Evolutionary conservation across 192 early-diverging fungal species (phyloP).

Genomic region (Coemansia sp.): DNA sequence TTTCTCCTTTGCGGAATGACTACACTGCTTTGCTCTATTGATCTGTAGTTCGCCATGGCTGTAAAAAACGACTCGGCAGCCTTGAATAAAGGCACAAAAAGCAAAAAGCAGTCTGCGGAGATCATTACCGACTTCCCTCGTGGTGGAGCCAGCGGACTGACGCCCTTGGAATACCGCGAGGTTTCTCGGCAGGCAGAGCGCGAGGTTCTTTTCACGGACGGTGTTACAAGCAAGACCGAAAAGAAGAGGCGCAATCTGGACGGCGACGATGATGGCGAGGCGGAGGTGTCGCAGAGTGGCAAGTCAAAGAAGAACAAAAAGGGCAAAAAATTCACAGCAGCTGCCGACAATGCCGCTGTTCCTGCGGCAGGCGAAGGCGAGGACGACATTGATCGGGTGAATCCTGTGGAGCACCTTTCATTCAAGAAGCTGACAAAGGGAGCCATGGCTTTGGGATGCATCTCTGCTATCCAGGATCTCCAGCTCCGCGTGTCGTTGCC

Average conservation of each 20-base stretch:
- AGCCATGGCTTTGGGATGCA: conserved; percentile 69
- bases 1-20: no score
- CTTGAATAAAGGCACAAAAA: conserved; percentile 12
- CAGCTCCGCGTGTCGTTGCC: conserved; percentile 80
- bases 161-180: conserved; percentile 80
- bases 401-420: conserved; percentile 33
- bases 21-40: no score
- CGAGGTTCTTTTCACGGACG: conserved; percentile 60
- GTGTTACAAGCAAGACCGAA: conserved; percentile 33
- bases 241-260: conserved; percentile 57
- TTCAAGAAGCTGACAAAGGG: conserved; percentile 67
- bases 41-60: no score
- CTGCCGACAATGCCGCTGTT: neutral
- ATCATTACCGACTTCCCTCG: conserved; percentile 71
- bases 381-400: conserved; percentile 23
- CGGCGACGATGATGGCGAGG: conserved; percentile 48
- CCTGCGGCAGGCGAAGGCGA: neutral
- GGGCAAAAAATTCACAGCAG: conserved; percentile 6
- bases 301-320: conserved; percentile 41
- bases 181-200: conserved; percentile 69
- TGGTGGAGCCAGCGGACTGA: conserved; percentile 74
- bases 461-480: conserved; percentile 77
- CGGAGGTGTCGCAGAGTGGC: neutral
- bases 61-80: neutral
- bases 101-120: conserved; percentile 27